Base-by-base conservation (phyloP, 2,329 filamentous ascomycete genomes). In the Fusarium continuum region DNA sequence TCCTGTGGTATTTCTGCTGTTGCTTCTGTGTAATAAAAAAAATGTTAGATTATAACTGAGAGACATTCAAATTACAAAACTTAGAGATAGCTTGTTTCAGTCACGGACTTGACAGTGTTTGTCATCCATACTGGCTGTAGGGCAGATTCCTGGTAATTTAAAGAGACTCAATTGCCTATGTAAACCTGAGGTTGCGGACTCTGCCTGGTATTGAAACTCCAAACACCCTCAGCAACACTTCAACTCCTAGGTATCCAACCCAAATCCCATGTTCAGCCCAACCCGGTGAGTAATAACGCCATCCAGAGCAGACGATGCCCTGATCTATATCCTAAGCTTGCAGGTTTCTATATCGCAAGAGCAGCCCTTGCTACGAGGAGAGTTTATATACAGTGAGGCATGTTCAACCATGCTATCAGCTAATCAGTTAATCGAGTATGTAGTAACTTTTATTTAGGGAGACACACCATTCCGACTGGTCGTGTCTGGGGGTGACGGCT, bases 201-300 rank as follows among this genome's bases (percentile, higher is more conserved):
- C 26, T 40, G 52, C 52, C 43, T 63, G 57, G 62, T 65, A 65
- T 65, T 39, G 28, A 59, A 29, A 50, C 57, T 54, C 61, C 62
- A 54, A 59, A 65, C 57, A 39, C 46, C n/a, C 61, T 19, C 14
- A 19, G 47, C 39, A 52, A 10, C 23, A 52, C 11, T 25, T 23
- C 9, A 29, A 51, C 38, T 31, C 51, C 46, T 46, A n/a, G n/a
- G n/a, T n/a, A 8, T n/a, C 29, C 38, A 25, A 25, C 20, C 25
- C 45, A 28, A 22, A 28, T 19, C 38, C 38, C 16, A 29, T 36
- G 20, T 49, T 22, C 10, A 13, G 23, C 38, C 29, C 25, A 39
- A 28, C 17, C 16, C 26, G 22, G 36, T 10, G 20, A 20, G 26
- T 19, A 46, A 31, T 14, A 40, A 63, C 43, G 52, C 47, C 52